These are phyloP conservation scores for Fusarium kyushuense DNA, from an alignment of 2,329 filamentous ascomycete species.

Conservation along the genomic window DNA sequence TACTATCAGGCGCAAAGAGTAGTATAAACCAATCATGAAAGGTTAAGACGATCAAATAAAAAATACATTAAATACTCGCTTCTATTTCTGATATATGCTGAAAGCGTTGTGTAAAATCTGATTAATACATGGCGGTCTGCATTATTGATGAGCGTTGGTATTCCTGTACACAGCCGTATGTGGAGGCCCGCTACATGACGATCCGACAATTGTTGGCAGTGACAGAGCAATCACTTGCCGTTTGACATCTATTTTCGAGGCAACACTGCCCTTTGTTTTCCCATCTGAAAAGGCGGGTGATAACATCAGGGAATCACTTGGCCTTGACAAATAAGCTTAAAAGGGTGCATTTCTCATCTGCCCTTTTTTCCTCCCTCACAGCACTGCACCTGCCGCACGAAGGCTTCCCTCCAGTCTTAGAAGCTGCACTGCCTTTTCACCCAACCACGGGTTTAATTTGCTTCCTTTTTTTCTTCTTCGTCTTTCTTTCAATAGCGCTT, in stretches of 20 bases:
- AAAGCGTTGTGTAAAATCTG: background rate
- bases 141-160: background rate
- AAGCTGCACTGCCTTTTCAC: conserved; percentile 1
- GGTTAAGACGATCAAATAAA: background rate
- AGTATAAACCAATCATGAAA: background rate
- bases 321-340: conserved; percentile 7
- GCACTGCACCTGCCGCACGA: background rate
- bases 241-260: conserved; percentile 5
- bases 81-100: background rate
- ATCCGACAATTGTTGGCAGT: conserved; percentile 5
- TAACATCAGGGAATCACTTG: conserved; percentile 18
- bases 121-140: background rate
- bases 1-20: background rate
- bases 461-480: background rate
- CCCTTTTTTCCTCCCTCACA: conserved; percentile 11
- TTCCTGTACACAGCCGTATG: conserved; percentile 6
- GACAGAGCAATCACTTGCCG: conserved; percentile 4
- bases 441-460: background rate
- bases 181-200: background rate
- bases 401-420: background rate
- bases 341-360: conserved; percentile 4
- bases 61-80: background rate
- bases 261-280: background rate
- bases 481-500: background rate
- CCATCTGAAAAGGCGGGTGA: background rate